These are phyloP conservation scores for Alternaria incomplexa DNA, from an alignment of 2,329 filamentous ascomycete genomes.

Conservation along the genomic window DNA sequence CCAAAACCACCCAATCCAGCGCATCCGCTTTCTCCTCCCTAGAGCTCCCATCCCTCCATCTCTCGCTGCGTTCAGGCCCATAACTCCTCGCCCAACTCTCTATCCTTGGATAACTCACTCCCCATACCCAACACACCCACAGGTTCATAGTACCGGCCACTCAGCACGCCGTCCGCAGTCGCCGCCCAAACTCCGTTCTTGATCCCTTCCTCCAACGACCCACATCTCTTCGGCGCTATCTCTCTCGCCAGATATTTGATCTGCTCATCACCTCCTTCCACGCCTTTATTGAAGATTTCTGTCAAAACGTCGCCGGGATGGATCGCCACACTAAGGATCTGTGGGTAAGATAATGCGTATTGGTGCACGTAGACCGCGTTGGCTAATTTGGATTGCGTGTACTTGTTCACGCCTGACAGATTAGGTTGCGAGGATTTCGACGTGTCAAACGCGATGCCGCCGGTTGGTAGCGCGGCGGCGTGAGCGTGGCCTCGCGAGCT, in stretches of 20 bases:
- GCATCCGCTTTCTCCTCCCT: not conserved
- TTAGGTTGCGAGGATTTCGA: not conserved
- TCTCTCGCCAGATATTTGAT: not conserved
- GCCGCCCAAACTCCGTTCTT: not conserved
- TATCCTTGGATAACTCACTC: not conserved
- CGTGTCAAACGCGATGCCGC: not conserved
- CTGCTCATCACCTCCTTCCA: not conserved
- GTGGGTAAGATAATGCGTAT: not conserved
- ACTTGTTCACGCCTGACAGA: not conserved
- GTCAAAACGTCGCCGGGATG: not conserved
- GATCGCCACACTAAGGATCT: not conserved
- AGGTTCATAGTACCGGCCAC: not conserved
- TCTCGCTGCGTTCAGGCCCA: not conserved
- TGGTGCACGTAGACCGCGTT: not conserved
- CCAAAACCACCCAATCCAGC: not conserved
- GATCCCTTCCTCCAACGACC: not conserved
- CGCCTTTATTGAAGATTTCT: not conserved
- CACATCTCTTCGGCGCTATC: not conserved
- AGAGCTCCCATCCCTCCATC: not conserved
- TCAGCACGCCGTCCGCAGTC: not conserved
- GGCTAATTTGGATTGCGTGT: not conserved
- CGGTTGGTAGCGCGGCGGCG: not conserved
- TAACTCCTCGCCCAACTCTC: accelerated
- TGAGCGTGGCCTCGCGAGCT: not conserved
- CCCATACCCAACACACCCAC: not conserved